These are phyloP conservation scores for Sporothrix protearum DNA, from an alignment of 2,329 filamentous ascomycete species.

Conservation along the genomic window DNA sequence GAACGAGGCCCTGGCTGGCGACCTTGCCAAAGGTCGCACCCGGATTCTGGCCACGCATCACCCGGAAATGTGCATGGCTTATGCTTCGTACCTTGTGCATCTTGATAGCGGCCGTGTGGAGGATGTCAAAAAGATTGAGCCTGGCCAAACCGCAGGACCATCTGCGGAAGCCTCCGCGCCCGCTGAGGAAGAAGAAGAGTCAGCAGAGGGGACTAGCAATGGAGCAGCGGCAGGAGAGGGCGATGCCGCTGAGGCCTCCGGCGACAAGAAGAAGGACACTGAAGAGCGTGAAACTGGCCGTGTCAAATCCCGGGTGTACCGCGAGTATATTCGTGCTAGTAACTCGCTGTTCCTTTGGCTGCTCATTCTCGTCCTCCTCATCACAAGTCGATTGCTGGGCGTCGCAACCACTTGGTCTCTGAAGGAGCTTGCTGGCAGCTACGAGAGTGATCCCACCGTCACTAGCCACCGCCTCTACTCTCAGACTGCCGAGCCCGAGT, in stretches of 20 bases:
- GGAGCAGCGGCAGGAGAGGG: background rate
- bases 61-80: conserved; percentile 34
- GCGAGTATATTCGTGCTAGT: conserved; percentile 36
- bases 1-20: conserved; percentile 48
- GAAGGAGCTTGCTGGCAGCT: conserved; percentile 36
- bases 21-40: conserved; percentile 52
- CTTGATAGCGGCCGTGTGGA: conserved; percentile 34
- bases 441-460: conserved; percentile 24
- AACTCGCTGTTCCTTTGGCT: conserved; percentile 34
- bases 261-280: conserved; percentile 25
- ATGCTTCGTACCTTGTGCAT: conserved; percentile 34
- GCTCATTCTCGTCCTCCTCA: conserved; percentile 30
- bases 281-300: conserved; percentile 36
- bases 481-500: conserved; percentile 20
- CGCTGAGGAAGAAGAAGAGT: conserved; percentile 19
- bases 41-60: conserved; percentile 62
- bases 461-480: conserved; percentile 22
- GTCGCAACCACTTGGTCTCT: conserved; percentile 37
- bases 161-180: conserved; percentile 20
- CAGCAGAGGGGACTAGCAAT: background rate
- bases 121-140: conserved; percentile 28
- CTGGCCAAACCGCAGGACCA: conserved; percentile 17
- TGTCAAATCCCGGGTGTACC: conserved; percentile 37
- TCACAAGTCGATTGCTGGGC: conserved; percentile 30
- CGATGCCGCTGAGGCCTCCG: conserved; percentile 14